A percentile compares a stretch with the other conserved stretches of the same genome.
Conservation (phyloP, 2,329 filamentous ascomycete species). For the Monilinia fructicola region DNA sequence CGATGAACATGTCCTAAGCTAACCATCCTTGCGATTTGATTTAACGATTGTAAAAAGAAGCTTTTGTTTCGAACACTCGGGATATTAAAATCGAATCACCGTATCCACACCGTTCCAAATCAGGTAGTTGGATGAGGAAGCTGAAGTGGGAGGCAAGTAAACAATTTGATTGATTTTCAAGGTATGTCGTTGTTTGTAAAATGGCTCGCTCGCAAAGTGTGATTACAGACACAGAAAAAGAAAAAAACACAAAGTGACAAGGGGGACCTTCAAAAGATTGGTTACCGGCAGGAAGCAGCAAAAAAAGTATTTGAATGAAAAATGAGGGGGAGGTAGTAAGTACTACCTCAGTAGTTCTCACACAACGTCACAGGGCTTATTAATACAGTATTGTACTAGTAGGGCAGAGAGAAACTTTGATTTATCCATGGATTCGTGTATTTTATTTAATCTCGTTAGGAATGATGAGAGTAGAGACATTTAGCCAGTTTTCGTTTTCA, state of each 20-base stretch:
- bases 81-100: background rate
- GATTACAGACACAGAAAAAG: background rate
- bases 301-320: too few species aligned
- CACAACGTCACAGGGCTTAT: too few species aligned
- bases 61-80: background rate
- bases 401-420: too few species aligned
- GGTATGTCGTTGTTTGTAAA: slow-evolving; percentile 13
- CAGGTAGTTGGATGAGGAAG: background rate
- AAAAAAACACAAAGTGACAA: too few species aligned
- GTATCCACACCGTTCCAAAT: slow-evolving; percentile 10
- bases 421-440: too few species aligned
- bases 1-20: slow-evolving; percentile 48
- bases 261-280: background rate
- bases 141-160: background rate
- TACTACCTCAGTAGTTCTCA: too few species aligned
- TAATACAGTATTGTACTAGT: too few species aligned
- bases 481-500: too few species aligned
- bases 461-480: too few species aligned
- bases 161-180: background rate
- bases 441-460: too few species aligned
- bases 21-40: slow-evolving; percentile 34
- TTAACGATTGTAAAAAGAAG: background rate
- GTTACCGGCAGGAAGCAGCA: too few species aligned
- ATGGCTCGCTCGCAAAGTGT: slow-evolving; percentile 10
- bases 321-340: too few species aligned